Evolutionary conservation across 140 eudicot genomes (phyloP).

Genomic region (Oenanthe javanica): DNA sequence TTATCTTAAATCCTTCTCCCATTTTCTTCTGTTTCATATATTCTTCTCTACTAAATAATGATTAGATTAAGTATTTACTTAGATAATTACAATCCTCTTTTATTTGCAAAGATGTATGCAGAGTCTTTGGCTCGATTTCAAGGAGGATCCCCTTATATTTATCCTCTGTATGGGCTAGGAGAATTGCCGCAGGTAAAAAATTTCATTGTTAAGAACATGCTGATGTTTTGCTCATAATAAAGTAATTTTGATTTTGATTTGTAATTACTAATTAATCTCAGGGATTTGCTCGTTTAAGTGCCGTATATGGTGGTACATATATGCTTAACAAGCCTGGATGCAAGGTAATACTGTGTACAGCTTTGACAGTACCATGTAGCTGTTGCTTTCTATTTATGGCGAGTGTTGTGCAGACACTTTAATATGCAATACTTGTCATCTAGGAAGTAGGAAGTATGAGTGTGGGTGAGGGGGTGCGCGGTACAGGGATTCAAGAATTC

Average conservation of each 20-base stretch:
- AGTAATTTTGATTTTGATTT: too few relatives aligned
- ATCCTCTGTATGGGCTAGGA: constrained; percentile 66
- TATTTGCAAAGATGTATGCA: constrained; percentile 47
- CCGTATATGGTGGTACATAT: constrained; percentile 77
- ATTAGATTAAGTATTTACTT: background rate
- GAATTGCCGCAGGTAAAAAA: constrained; percentile 64
- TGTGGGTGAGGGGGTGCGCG: too few relatives aligned
- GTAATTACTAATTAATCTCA: constrained; percentile 9
- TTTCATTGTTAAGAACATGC: constrained; percentile 8
- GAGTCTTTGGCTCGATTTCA: constrained; percentile 65
- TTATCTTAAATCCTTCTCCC: background rate
- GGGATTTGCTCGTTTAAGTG: constrained; percentile 81
- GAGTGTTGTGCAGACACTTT: background rate
- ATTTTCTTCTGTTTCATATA: background rate
- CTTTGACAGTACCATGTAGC: background rate
- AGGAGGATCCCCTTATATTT: constrained; percentile 68
- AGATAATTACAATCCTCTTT: constrained; percentile 9
- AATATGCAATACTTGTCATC: too few relatives aligned
- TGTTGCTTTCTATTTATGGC: background rate
- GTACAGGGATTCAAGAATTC: too few relatives aligned
- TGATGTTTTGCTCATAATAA: too few relatives aligned
- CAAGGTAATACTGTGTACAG: constrained; percentile 32
- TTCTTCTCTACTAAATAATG: background rate
- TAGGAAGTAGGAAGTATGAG: too few relatives aligned
- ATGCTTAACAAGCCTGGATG: constrained; percentile 84